Conservation (phyloP, 495 filamentous ascomycete species). For the Xylaria grammica region DNA sequence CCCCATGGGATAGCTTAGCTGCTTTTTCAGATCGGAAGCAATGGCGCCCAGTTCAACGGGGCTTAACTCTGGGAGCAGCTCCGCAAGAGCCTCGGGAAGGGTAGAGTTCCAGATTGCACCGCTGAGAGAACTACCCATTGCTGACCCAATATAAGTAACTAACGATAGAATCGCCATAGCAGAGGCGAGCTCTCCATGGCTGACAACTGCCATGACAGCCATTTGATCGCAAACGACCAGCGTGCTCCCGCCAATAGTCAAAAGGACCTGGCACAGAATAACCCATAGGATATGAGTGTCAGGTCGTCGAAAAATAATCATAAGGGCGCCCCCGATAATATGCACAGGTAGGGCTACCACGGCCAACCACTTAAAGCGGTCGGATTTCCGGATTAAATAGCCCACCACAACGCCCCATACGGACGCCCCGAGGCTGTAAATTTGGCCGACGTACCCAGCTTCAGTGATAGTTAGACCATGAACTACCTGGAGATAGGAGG, state of each 20-base stretch:
- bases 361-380: constrained; percentile 66
- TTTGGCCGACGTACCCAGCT: constrained; percentile 68
- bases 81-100: constrained; percentile 46
- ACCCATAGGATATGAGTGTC: constrained; percentile 62
- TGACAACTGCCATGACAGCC: constrained; percentile 57
- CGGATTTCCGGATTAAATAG: constrained; percentile 58
- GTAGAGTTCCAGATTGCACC: constrained; percentile 63
- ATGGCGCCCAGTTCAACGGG: constrained; percentile 54
- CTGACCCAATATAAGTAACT: constrained; percentile 57
- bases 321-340: constrained; percentile 69
- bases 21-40: constrained; percentile 65
- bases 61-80: constrained; percentile 50
- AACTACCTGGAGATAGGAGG: constrained; percentile 75
- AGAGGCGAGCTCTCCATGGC: constrained; percentile 60
- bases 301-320: constrained; percentile 73
- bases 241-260: constrained; percentile 67
- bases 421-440: constrained; percentile 73
- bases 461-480: constrained; percentile 60
- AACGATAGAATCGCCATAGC: constrained; percentile 58
- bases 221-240: constrained; percentile 61
- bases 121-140: constrained; percentile 58
- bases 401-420: constrained; percentile 65
- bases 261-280: constrained; percentile 71
- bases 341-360: constrained; percentile 67
- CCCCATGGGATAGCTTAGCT: constrained; percentile 65